These are phyloP conservation scores for Wickerhamomyces queroliae DNA, from an alignment of 805 yeast genomes.

Conservation along the genomic window DNA sequence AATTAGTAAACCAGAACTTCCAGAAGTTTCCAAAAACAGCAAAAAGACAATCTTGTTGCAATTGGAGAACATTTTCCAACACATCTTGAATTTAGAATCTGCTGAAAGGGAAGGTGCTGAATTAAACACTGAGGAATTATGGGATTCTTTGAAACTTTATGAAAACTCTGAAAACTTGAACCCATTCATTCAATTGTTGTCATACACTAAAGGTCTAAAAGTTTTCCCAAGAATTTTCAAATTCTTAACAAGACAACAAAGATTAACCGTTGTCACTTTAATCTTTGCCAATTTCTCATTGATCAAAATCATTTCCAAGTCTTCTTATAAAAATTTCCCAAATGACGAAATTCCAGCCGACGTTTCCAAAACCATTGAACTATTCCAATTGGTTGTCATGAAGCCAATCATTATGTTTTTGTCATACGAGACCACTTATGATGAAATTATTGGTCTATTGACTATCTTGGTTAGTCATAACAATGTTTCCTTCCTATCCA, in stretches of 20 bases:
- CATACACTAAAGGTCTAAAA: constrained; percentile 84
- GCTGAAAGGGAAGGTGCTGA: constrained; percentile 51
- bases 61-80: constrained; percentile 74
- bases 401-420: constrained; percentile 80
- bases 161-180: constrained; percentile 46
- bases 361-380: constrained; percentile 56
- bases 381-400: constrained; percentile 74
- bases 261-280: constrained; percentile 68
- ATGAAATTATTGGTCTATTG: constrained; percentile 72
- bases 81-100: constrained; percentile 76
- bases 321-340: constrained; percentile 67
- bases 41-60: constrained; percentile 55
- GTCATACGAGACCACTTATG: constrained; percentile 68
- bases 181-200: constrained; percentile 78
- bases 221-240: constrained; percentile 84
- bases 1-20: constrained; percentile 40
- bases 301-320: constrained; percentile 69
- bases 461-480: constrained; percentile 66
- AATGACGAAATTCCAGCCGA: constrained; percentile 47
- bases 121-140: constrained; percentile 45
- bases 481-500: constrained; percentile 47
- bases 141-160: constrained; percentile 74
- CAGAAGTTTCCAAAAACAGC: constrained; percentile 23
- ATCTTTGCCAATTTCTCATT: constrained; percentile 77
- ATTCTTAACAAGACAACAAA: constrained; percentile 70